Evolutionary conservation across 1,284 basidiomycete species (phyloP), one percentile per base, ranked within the genome.

Genomic region (Cystobasidiaceae sp.): DNA sequence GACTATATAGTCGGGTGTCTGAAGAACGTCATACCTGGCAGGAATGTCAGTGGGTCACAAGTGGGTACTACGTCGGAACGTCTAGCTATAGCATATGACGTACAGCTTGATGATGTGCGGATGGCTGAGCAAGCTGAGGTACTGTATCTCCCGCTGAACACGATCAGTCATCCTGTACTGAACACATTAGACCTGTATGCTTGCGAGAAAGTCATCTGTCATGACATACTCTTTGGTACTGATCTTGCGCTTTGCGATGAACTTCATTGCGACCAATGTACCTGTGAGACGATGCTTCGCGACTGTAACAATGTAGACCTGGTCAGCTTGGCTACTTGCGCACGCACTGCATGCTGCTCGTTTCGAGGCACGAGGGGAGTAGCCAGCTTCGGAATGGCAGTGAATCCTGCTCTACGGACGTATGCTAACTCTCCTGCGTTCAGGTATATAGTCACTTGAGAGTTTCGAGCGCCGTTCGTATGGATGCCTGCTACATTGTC

Each of bases 251-350:
- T 94, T 92, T 67, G 91, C 92, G 74, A 97, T 92, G 75, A 91
- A 92, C 81, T 97, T 97, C 88, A 98, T 92, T 3, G 94, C 94
- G 45, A 98, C 94, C 71, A 87, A 86, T 75, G 97, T 91, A 0
- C 93, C 92, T 0, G 94, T 97, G 71, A 97, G 84, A 45, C 89
- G 89, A 77, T 98, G 94, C 13, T 86, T 86, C 33, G 92, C 94
- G 82, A 94, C 92, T 97, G 77, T 9, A 19, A 4, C 5, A 32
- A 30, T 11, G 21, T 19, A 43, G n/a, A n/a, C n/a, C n/a, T n/a
- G n/a, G n/a, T n/a, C n/a, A n/a, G n/a, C n/a, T n/a, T n/a, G n/a
- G n/a, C n/a, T n/a, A n/a, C n/a, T n/a, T n/a, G n/a, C n/a, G n/a
- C n/a, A n/a, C n/a, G n/a, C n/a, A n/a, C n/a, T n/a, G n/a, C n/a